Base-by-base conservation (phyloP, 345 rosid genomes). In the Ceriops zippeliana region DNA sequence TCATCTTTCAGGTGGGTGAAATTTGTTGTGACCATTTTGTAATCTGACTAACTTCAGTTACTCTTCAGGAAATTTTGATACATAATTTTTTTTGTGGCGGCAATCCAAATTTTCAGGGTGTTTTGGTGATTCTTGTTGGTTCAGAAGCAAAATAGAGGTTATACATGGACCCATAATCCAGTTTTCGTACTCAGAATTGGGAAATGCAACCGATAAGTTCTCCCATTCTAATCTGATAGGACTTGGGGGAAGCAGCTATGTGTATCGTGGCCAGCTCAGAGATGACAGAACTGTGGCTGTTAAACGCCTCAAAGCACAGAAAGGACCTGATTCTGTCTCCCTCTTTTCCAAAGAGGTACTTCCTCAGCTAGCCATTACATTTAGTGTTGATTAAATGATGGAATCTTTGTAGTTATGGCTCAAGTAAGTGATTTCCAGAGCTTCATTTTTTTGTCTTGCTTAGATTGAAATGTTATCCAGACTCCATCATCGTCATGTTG, bases 401-500 rank as follows among this genome's bases (percentile, higher is more conserved):
- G 13, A 24, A 26, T 57, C 28, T 58, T 3, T 67, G 26, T 52
- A 22, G 16, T 69, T 66, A 16, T 30, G 19, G 42, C 59, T 67
- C 56, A 49, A 34, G 53, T 7, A 21, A 32, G 15, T 42, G 35
- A 34, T 34, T 52, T 51, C n/a, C 27, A 54, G n/a, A 38, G 8
- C 58, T 62, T 49, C 53, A 62, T 24, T 9, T 51, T 77, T 53
- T 67, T 66, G 52, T 73, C 76, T 70, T 79, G 47, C 62, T 35
- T 79, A 95, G 99, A 93, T 91, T 30, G 90, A 91, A 78, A 74
- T 95, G 65, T 77, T 95, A 63, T 80, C 96, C 57, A 88, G 96
- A 76, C 91, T 95, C 66, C 90, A 95, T 79, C 99, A 95, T 69
- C 91, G 87, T 78, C 97, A 91, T 11, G 96, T 95, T 69, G 99